Base-by-base conservation (phyloP, 1,284 basidiomycete genomes). In the Austroboletus niveus region DNA sequence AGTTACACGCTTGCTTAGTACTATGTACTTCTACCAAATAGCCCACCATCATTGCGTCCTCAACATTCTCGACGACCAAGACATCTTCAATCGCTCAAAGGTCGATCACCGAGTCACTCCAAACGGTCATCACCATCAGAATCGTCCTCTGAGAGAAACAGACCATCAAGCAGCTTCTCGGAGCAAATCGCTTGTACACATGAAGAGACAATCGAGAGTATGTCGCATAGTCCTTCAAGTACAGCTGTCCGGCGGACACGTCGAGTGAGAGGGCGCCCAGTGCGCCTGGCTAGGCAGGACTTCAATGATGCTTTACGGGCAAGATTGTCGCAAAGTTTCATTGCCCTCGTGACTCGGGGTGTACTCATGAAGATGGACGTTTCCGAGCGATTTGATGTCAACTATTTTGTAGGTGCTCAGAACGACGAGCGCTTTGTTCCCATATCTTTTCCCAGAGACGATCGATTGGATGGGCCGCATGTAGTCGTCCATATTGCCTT, bases 371-470 rank as follows among this genome's bases (percentile, higher is more conserved):
- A 24, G 32, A 34, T 34, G 32, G 10, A 14, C 32, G 15, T 35
- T 12, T 15, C 8, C 15, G 34, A 11, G 11, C 4, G 9, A 14
- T 35, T 7, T 5, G 34, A 35, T 11, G 34, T 14, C 3, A 35
- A 69, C 69, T 3, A 81, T 61, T 52, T 81, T 78, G 47, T 60
- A 70, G 1, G 79, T 76, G 54, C 80, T 81, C 46, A 79, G 46
- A n/a, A 73, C 53, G 29, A 82, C 67, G 0, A 75, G 55, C 2
- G 61, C 52, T 1, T 47, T 43, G 4, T 39, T 44, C 1, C 27
- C 11, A 27, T 14, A 32, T 1, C 11, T 43, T 32, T 40, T 57
- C 17, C 50, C 51, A 0, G 74, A 71, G 15, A 75, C 36, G 27
- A 80, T 59, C 79, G 78, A 77, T 40, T 74, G 66, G 15, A 78